Base-by-base conservation (phyloP, 2,329 filamentous ascomycete genomes). In the Pyrenophora teres region DNA sequence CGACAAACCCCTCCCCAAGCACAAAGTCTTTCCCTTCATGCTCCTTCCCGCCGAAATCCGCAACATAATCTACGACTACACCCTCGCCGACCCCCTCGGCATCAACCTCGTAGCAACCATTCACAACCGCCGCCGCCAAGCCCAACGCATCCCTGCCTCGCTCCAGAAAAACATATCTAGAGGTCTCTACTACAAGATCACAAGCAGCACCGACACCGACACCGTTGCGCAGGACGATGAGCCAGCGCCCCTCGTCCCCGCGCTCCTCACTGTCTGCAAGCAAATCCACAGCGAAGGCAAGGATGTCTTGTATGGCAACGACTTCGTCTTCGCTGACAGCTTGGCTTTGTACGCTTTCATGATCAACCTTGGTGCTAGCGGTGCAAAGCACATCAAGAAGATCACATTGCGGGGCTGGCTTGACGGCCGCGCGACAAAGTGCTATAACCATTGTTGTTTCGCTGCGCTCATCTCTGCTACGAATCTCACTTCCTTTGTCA, bases 391-490 rank as follows among this genome's bases (percentile, higher is more conserved):
- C 9, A 40, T 75, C 16, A 65, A 59, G 37, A 57, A 46, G 6
- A 39, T 75, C 16, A 63, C 58, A 0, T 55, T 75, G 12, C 48
- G 58, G 4, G 43, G 49, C 10, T 74, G 65, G 65, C 57, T 52
- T 10, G 32, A 51, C 6, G 62, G 63, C 0, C 62, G 65, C 4
- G 55, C 60, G 16, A 55, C 62, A n/a, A 69, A 66, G 41, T 62
- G 57, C 4, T 69, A 74, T 55, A 73, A 73, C 46, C 63, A 73
- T 40, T 57, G 69, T 1, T 67, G 67, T 31, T 68, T 75, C 18
- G 64, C 68, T 12, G 49, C 62, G 13, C 62, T 75, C 0, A 53
- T 57, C 6, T 55, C 49, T 35, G 70, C 70, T 4, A 64, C 60
- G 6, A 70, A 71, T 18, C 54, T 75, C 31, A 53, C 62, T 10